Evolutionary conservation across 2,329 filamentous ascomycete genomes (phyloP).

Genomic region (Byssothecium circinans): DNA sequence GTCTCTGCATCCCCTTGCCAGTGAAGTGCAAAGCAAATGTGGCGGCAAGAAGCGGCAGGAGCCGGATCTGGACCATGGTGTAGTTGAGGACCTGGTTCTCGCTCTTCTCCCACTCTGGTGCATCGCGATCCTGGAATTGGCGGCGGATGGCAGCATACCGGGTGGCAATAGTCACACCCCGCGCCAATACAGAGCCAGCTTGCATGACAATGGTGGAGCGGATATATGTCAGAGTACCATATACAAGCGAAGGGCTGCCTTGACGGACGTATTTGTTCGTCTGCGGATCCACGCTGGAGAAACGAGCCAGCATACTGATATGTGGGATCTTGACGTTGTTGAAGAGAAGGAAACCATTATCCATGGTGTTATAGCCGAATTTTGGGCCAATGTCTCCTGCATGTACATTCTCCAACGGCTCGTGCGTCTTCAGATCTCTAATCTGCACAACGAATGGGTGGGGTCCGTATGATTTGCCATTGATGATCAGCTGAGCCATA

Average conservation of each 20-base stretch:
- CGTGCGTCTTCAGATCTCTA: constrained; percentile 54
- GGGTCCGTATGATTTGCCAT: constrained; percentile 69
- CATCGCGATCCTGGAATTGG: constrained; percentile 78
- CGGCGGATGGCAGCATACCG: constrained; percentile 72
- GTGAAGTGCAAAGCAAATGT: constrained; percentile 81
- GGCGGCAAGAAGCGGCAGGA: constrained; percentile 71
- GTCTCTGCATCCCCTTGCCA: constrained; percentile 71
- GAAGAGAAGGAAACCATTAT: constrained; percentile 78
- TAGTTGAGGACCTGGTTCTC: constrained; percentile 80
- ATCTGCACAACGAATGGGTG: constrained; percentile 80
- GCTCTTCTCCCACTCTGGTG: constrained; percentile 56
- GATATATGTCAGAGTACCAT: constrained; percentile 76
- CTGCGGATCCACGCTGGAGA: constrained; percentile 67
- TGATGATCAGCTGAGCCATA: constrained; percentile 73
- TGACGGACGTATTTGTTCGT: constrained; percentile 70
- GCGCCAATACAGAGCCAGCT: constrained; percentile 69
- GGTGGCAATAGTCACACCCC: constrained; percentile 76
- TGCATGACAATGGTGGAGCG: constrained; percentile 74
- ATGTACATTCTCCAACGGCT: constrained; percentile 58
- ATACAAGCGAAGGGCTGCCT: constrained; percentile 67
- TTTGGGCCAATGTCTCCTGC: constrained; percentile 82
- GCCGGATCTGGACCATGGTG: constrained; percentile 75
- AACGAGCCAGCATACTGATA: constrained; percentile 71
- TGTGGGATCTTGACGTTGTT: constrained; percentile 77
- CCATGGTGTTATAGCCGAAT: constrained; percentile 74